These are phyloP conservation scores for Adansonia madagascariensis DNA, from an alignment of 441 rosid species.

Conservation along the genomic window DNA sequence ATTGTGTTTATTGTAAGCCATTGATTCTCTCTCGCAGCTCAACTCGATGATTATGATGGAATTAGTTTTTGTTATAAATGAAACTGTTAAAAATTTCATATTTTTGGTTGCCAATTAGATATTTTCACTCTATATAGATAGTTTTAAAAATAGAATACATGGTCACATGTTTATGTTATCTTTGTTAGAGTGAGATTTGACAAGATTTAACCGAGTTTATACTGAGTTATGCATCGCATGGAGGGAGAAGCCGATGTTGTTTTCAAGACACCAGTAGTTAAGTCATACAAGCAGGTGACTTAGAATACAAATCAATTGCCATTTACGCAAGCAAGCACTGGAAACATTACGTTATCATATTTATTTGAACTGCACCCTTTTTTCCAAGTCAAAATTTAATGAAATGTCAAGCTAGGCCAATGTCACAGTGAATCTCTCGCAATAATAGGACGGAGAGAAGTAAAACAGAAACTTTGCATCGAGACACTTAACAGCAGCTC, in stretches of 20 bases:
- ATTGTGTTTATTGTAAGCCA: not conserved
- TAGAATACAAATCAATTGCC: not conserved
- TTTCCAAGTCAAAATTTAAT: not conserved
- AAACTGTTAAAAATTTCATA: too few relatives aligned
- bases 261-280: too few relatives aligned
- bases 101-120: not conserved
- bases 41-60: not conserved
- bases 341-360: not conserved
- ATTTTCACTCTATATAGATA: too few relatives aligned
- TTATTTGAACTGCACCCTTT: not conserved
- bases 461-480: slow-evolving; percentile 18
- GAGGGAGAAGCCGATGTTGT: not conserved
- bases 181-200: not conserved
- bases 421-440: slow-evolving; percentile 4
- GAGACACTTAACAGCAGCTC: not conserved
- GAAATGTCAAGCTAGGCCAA: not conserved
- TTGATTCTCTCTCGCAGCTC: not conserved
- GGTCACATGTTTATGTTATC: too few relatives aligned
- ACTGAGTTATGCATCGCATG: not conserved
- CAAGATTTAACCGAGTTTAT: not conserved
- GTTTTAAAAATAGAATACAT: too few relatives aligned
- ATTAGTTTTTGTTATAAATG: not conserved
- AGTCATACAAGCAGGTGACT: too few relatives aligned
- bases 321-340: not conserved
- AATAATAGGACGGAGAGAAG: not conserved